Conservation (phyloP, 1,284 basidiomycete species). For the Leccinum pachyderme region DNA sequence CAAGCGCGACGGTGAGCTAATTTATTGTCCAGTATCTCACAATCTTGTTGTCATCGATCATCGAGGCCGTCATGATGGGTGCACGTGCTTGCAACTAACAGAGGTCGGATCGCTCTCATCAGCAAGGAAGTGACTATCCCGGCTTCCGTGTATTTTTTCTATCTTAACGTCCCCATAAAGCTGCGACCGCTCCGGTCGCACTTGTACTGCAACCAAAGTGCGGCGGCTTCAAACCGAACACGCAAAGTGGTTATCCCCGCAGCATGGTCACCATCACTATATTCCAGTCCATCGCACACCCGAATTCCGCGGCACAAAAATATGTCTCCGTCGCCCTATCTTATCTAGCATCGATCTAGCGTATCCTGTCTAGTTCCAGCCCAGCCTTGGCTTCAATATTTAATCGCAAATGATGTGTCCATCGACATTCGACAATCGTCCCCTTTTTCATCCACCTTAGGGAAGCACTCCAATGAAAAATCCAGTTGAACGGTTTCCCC, state of each 20-base stretch:
- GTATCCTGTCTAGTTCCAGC: conserved; percentile 3
- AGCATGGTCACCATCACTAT: background rate
- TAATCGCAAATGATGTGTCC: background rate
- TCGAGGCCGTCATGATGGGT: no score
- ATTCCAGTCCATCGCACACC: background rate
- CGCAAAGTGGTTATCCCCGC: conserved; percentile 34
- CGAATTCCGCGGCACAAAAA: background rate
- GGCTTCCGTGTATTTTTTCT: background rate
- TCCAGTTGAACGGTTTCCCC: background rate
- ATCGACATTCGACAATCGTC: background rate
- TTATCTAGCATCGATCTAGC: background rate
- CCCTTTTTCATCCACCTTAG: background rate
- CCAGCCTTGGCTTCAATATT: background rate
- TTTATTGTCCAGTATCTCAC: conserved; percentile 28
- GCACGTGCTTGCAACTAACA: conserved; percentile 63
- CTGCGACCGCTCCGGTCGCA: conserved; percentile 62
- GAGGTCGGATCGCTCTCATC: conserved; percentile 62
- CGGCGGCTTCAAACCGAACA: conserved; percentile 54
- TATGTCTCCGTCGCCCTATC: background rate
- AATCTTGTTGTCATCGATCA: conserved; percentile 34
- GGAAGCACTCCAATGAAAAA: background rate
- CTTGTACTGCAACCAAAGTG: conserved; percentile 66
- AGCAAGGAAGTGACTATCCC: conserved; percentile 63
- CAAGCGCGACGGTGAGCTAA: conserved; percentile 55
- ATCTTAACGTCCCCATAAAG: conserved; percentile 44